phyloP scores from a whole-genome alignment of 805 yeast genomes.

The Ascoidea tarda region DNA sequence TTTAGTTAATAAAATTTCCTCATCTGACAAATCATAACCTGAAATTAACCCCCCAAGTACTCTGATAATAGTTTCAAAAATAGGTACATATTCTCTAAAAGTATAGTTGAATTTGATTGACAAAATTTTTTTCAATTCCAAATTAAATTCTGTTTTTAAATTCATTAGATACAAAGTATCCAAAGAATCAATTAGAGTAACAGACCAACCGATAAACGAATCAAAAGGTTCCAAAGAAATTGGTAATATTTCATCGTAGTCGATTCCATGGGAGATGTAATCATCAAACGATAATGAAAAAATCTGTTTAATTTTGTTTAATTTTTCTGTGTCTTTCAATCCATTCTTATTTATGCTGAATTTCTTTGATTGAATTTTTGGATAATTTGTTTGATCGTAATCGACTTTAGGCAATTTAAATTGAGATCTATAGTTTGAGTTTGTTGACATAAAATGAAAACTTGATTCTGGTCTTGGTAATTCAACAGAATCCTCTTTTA shows the following conservation, averaged over 20 bases:
- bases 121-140: constrained; percentile 22
- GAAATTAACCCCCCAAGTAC: constrained; percentile 38
- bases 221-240: constrained; percentile 19
- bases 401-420: constrained; percentile 4
- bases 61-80: constrained; percentile 21
- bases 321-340: constrained; percentile 14
- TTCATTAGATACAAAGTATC: constrained; percentile 37
- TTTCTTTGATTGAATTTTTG: constrained; percentile 16
- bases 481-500: background rate
- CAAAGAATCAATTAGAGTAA: constrained; percentile 33
- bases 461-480: background rate
- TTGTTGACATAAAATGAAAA: background rate
- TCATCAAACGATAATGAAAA: constrained; percentile 29
- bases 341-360: constrained; percentile 17
- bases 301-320: constrained; percentile 20
- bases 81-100: too few species aligned
- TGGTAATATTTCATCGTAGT: constrained; percentile 31
- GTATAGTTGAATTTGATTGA: constrained; percentile 32
- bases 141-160: constrained; percentile 22
- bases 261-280: constrained; percentile 28
- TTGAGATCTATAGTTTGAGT: background rate
- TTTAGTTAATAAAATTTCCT: constrained; percentile 20
- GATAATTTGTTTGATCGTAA: constrained; percentile 10
- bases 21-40: constrained; percentile 33
- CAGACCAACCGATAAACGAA: constrained; percentile 36